Percentiles rank a stretch among this genome's conserved stretches.
Conservation (phyloP, 1,284 basidiomycete genomes). For the Apiotrichum porosum region DNA sequence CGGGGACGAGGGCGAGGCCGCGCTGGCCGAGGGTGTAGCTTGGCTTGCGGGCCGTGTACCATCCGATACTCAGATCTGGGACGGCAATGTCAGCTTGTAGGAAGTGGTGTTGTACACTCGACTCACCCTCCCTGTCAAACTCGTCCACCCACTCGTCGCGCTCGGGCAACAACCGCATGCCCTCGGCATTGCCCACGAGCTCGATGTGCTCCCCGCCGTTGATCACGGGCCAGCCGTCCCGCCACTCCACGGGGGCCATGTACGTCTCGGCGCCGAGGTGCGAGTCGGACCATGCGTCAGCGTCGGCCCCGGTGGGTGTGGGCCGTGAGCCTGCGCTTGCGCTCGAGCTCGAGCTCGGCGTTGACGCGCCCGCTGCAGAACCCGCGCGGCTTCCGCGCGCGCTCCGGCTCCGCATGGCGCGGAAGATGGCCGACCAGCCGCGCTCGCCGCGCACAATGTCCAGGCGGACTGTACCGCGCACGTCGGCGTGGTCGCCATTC, state of each 20-base stretch:
- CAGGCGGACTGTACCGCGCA: not conserved
- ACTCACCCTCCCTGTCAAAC: too few relatives aligned
- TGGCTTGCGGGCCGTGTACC: too few relatives aligned
- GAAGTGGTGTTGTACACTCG: too few relatives aligned
- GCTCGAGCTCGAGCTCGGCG: too few relatives aligned
- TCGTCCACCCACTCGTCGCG: not conserved
- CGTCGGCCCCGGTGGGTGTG: too few relatives aligned
- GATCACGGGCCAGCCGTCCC: slow-evolving; percentile 25
- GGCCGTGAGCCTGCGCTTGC: too few relatives aligned
- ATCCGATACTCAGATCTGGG: too few relatives aligned
- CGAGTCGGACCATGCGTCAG: not conserved
- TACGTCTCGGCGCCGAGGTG: slow-evolving; percentile 24
- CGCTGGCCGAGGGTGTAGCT: too few relatives aligned
- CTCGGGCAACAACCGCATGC: slow-evolving; percentile 2
- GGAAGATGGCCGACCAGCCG: slow-evolving; percentile 1
- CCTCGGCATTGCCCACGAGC: slow-evolving; percentile 3
- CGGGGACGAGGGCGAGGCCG: too few relatives aligned
- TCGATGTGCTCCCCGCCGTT: slow-evolving; percentile 9
- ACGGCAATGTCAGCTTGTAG: too few relatives aligned
- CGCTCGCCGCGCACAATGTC: slow-evolving; percentile 2
- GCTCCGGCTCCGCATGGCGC: not conserved
- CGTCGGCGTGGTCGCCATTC: slow-evolving; percentile 1
- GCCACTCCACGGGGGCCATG: slow-evolving; percentile 21
- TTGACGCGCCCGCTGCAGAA: too few relatives aligned
- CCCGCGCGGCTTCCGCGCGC: too few relatives aligned